phyloP scores from a whole-genome alignment of 768 basidiomycete genomes.

The Lentinula sp. region DNA sequence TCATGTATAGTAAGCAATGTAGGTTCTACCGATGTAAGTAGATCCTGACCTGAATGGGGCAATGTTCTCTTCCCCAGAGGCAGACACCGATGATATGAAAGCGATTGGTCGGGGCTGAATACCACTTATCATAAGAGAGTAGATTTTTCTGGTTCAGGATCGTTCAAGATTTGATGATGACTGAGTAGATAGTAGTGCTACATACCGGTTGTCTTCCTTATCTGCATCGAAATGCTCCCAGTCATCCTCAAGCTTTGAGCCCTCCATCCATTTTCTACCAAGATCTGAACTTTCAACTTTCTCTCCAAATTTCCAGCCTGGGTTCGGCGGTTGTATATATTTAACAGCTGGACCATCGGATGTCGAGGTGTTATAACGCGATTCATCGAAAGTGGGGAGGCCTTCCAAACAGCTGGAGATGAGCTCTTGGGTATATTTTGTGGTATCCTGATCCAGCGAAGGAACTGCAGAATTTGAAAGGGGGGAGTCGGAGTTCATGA shows the following conservation, averaged over 20 bases:
- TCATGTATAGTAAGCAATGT: not conserved
- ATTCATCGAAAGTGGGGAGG: not conserved
- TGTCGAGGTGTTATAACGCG: not conserved
- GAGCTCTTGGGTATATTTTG: not conserved
- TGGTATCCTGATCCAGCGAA: not conserved
- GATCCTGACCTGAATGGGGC: slow-evolving; percentile 44
- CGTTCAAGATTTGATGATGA: not conserved
- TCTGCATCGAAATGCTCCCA: slow-evolving; percentile 31
- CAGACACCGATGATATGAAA: slow-evolving; percentile 58
- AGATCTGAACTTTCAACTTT: slow-evolving; percentile 23
- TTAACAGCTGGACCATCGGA: slow-evolving; percentile 10
- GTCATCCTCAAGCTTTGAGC: slow-evolving; percentile 25
- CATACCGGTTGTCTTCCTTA: slow-evolving; percentile 27
- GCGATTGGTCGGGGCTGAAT: slow-evolving; percentile 65
- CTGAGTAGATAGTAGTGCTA: not conserved
- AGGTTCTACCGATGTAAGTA: too few relatives aligned
- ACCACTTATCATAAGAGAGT: slow-evolving; percentile 46
- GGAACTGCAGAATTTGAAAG: not conserved
- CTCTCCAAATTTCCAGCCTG: slow-evolving; percentile 32
- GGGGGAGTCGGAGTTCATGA: too few relatives aligned
- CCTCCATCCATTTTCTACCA: slow-evolving; percentile 34
- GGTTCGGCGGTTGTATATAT: slow-evolving; percentile 29
- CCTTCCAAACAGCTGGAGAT: not conserved
- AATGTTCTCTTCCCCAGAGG: slow-evolving; percentile 48
- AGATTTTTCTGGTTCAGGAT: slow-evolving; percentile 23